These are phyloP conservation scores for Penicillium alfredii DNA, from an alignment of 495 filamentous ascomycete species.

Conservation along the genomic window DNA sequence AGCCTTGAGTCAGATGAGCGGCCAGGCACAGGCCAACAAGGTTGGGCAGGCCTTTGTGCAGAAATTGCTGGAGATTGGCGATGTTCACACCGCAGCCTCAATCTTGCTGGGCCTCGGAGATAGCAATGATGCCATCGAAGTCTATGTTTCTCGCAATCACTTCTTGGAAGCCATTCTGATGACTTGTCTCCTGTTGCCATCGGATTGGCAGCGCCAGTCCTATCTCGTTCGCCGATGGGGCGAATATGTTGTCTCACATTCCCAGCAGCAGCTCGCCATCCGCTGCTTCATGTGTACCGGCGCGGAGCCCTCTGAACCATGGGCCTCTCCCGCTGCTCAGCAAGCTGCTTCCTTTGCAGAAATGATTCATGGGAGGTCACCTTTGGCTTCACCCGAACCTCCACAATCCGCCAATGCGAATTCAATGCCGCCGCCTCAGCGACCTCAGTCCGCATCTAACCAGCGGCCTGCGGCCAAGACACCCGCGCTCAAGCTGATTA, in stretches of 20 bases:
- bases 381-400: slow-evolving; percentile 39
- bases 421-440: slow-evolving; percentile 21
- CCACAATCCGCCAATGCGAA: slow-evolving; percentile 23
- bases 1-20: slow-evolving; percentile 80
- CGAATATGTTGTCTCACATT: slow-evolving; percentile 79
- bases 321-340: slow-evolving; percentile 74
- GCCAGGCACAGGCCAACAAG: slow-evolving; percentile 75
- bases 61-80: slow-evolving; percentile 79
- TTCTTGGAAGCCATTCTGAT: slow-evolving; percentile 88
- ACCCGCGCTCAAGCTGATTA: slow-evolving; percentile 89
- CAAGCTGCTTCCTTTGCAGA: slow-evolving; percentile 49
- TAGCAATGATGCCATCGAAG: slow-evolving; percentile 89
- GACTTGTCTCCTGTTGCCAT: slow-evolving; percentile 65
- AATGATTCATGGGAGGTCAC: slow-evolving; percentile 33
- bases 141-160: slow-evolving; percentile 86
- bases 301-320: slow-evolving; percentile 69
- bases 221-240: slow-evolving; percentile 91
- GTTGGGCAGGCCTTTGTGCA: slow-evolving; percentile 90
- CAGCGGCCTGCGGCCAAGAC: slow-evolving; percentile 56
- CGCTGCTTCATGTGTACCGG: slow-evolving; percentile 85
- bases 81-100: slow-evolving; percentile 85
- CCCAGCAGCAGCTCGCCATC: slow-evolving; percentile 84
- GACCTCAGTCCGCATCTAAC: slow-evolving; percentile 21
- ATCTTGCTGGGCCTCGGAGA: slow-evolving; percentile 90
- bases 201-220: slow-evolving; percentile 85